These are phyloP conservation scores for Hebeloma cylindrosporum DNA, from an alignment of 768 basidiomycete genomes.

Conservation along the genomic window DNA sequence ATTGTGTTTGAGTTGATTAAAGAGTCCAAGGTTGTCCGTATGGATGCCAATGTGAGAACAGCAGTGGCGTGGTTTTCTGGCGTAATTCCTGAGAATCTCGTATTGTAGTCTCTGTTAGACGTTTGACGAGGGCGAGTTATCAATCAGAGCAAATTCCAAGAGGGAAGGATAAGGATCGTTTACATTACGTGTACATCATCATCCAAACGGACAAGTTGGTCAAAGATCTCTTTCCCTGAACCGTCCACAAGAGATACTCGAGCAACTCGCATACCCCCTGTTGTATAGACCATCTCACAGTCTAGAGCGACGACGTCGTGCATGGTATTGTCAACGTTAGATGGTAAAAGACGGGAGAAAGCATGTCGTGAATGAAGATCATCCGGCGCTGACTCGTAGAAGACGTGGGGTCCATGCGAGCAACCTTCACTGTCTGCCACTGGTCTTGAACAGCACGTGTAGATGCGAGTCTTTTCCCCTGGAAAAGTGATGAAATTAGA, in stretches of 20 bases:
- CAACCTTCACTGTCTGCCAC: constrained; percentile 67
- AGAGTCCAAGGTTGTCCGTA: constrained; percentile 66
- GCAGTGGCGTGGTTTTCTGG: constrained; percentile 60
- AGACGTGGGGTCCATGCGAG: constrained; percentile 82
- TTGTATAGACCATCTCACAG: constrained; percentile 97
- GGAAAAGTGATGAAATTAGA: constrained; percentile 8
- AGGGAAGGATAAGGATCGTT: constrained; percentile 24
- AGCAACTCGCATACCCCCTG: constrained; percentile 88
- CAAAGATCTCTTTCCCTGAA: constrained; percentile 70
- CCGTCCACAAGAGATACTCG: constrained; percentile 89
- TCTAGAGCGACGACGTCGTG: constrained; percentile 88
- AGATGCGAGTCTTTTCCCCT: constrained; percentile 72
- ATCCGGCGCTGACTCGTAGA: constrained; percentile 70
- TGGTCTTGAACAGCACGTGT: constrained; percentile 75
- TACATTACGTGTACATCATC: constrained; percentile 78
- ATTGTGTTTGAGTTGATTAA: constrained; percentile 81
- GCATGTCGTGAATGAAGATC: constrained; percentile 73
- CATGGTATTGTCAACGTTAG: constrained; percentile 28
- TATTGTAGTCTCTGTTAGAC: constrained; percentile 77
- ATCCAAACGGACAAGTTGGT: constrained; percentile 80
- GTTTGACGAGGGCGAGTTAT: too few relatives aligned
- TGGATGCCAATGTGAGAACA: constrained; percentile 59
- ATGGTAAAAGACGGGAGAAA: constrained; percentile 52
- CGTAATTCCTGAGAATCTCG: constrained; percentile 85
- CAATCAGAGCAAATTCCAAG: too few relatives aligned